Conservation (phyloP, 805 yeast species). For the Candida namnaoensis region DNA sequence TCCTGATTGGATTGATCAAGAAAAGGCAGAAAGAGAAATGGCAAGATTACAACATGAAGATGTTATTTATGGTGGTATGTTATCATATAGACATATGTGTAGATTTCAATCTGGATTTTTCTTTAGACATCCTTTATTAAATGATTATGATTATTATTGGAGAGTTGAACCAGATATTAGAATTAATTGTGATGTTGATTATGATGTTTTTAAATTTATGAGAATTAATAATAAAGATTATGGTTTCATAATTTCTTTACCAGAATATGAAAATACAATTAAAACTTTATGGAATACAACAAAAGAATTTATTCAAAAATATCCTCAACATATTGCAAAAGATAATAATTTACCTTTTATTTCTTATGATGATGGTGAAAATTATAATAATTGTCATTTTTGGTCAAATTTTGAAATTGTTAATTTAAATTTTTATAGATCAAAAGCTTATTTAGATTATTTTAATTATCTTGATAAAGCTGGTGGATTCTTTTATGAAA, state of each 20-base stretch:
- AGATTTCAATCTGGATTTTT: slow-evolving; percentile 46
- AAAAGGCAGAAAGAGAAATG: slow-evolving; percentile 36
- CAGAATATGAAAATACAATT: slow-evolving; percentile 59
- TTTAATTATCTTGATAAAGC: slow-evolving; percentile 54
- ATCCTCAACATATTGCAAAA: slow-evolving; percentile 31
- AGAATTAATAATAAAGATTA: slow-evolving; percentile 45
- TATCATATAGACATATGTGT: slow-evolving; percentile 67
- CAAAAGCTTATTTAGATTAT: slow-evolving; percentile 47
- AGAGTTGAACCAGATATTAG: slow-evolving; percentile 67
- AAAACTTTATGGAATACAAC: slow-evolving; percentile 56
- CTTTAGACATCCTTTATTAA: slow-evolving; percentile 51
- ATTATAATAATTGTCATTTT: slow-evolving; percentile 72
- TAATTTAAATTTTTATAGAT: slow-evolving; percentile 61
- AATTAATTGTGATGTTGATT: slow-evolving; percentile 52
- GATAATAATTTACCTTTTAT: slow-evolving; percentile 58
- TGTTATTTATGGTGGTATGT: slow-evolving; percentile 51
- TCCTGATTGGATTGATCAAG: slow-evolving; percentile 57
- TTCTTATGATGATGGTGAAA: slow-evolving; percentile 55
- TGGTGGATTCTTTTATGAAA: slow-evolving; percentile 80
- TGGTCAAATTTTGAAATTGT: slow-evolving; percentile 81
- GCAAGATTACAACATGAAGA: slow-evolving; percentile 31
- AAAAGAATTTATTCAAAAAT: slow-evolving; percentile 33
- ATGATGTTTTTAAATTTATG: slow-evolving; percentile 61
- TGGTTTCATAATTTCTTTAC: slow-evolving; percentile 63
- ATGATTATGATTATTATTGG: slow-evolving; percentile 65